Base-by-base conservation (phyloP, 2,329 filamentous ascomycete genomes). In the Stachybotrys echinatus region DNA sequence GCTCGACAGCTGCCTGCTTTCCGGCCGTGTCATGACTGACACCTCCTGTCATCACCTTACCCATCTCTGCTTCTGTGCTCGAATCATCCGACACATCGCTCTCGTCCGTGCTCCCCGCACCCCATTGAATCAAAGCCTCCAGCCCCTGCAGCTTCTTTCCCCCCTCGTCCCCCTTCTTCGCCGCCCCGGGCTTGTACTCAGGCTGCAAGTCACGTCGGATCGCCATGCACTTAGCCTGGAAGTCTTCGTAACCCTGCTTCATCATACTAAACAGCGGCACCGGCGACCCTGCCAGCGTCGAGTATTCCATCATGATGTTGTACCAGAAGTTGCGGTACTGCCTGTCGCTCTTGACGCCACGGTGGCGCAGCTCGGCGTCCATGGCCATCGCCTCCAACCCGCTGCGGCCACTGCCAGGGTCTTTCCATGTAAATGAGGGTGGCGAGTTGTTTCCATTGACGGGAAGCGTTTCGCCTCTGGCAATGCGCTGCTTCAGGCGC, bases 271-370 rank as follows among this genome's bases (percentile, higher is more conserved):
- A 60, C 14, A 62, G 52, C 8, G 56, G 60, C n/a, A 56, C 53
- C 0, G 50, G 42, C 8, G 55, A 59, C n/a, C 53, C 55, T 5
- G 48, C 50, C 21, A 55, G 43, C 8, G 23, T 48, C 5, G 60
- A 60, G 23, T 58, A 50, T 39, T 50, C 53, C 52, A 58, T 59
- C 5, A 47, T 58, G 20, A 62, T 50, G 23, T 60, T 58, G 50
- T 59, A 58, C 58, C 58, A 60, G 44, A 62, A 59, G 44, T 56
- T 60, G 38, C 37, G 48, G 45, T 54, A 54, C 39, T 58, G 57
- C 8, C 3, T 47, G 20, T 49, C 52, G 12, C 49, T 50, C 37
- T 50, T 52, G 48, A 57, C 50, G 8, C 53, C 55, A 10, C 52
- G 56, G 31, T 49, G 45, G 12, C 43, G n/a, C 12, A 59, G 46